These are phyloP conservation scores for Ophiobolus disseminans DNA, from an alignment of 2,329 filamentous ascomycete genomes.

Conservation along the genomic window DNA sequence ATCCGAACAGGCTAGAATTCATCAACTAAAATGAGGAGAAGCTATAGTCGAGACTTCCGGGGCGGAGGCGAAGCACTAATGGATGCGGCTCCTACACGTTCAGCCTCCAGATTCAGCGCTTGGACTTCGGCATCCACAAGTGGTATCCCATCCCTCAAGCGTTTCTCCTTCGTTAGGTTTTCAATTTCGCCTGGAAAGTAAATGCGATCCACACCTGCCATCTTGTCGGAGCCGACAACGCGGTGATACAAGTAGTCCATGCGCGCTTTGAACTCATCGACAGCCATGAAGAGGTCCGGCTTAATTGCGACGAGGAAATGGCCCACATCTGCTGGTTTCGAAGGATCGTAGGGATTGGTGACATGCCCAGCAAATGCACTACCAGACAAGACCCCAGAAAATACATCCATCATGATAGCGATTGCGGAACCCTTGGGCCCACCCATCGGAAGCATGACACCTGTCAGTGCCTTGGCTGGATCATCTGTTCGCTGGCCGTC, in stretches of 20 bases:
- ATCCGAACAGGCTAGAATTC: not conserved
- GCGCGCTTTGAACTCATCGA: conserved; percentile 72
- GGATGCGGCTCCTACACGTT: conserved; percentile 48
- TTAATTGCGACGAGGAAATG: conserved; percentile 73
- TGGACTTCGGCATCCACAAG: conserved; percentile 57
- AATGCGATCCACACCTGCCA: conserved; percentile 61
- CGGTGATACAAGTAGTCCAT: conserved; percentile 66
- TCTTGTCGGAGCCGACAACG: conserved; percentile 61
- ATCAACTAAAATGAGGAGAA: too few species aligned
- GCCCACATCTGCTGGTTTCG: conserved; percentile 72
- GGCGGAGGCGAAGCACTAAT: conserved; percentile 17
- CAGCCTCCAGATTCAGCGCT: conserved; percentile 59
- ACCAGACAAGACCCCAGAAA: conserved; percentile 79
- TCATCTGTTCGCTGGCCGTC: conserved; percentile 75
- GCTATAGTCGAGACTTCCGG: conserved; percentile 22
- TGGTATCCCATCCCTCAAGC: conserved; percentile 56
- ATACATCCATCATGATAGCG: conserved; percentile 88
- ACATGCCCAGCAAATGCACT: conserved; percentile 81
- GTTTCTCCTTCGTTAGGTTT: conserved; percentile 30
- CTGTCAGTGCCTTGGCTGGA: conserved; percentile 70
- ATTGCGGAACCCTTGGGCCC: conserved; percentile 81
- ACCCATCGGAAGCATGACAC: conserved; percentile 84
- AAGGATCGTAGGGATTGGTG: conserved; percentile 76
- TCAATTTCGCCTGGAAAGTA: conserved; percentile 59
- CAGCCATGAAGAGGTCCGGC: conserved; percentile 74